A percentile compares a stretch with the other conserved stretches of the same genome.
phyloP scores from a whole-genome alignment of 2,329 filamentous ascomycete species.

The Diaporthe sp. region DNA sequence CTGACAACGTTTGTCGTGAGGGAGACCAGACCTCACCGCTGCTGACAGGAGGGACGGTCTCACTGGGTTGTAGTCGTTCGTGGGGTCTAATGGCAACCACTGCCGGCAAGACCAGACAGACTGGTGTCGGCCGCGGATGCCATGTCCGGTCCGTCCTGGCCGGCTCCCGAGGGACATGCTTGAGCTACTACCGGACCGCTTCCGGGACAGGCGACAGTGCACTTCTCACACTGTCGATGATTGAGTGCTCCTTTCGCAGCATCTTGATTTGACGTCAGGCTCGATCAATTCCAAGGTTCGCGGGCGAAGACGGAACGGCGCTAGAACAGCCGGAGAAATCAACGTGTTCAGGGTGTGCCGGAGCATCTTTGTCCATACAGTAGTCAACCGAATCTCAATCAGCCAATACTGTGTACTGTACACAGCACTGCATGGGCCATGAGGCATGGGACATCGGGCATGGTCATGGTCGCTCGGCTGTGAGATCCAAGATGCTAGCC shows the following conservation, averaged over 20 bases:
- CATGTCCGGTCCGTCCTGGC: conserved; percentile 4
- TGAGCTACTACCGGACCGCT: not conserved
- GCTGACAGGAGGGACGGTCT: not conserved
- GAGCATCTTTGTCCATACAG: conserved; percentile 15
- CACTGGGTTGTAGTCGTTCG: not conserved
- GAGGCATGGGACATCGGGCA: not conserved
- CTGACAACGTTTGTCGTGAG: not conserved
- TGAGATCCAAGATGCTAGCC: conserved; percentile 30
- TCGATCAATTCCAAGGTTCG: conserved; percentile 7
- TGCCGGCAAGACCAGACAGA: not conserved
- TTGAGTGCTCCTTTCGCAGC: not conserved
- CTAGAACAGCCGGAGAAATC: conserved; percentile 23
- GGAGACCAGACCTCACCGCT: not conserved
- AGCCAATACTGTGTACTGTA: not conserved
- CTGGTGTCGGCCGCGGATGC: not conserved
- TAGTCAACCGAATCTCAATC: not conserved
- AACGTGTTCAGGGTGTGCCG: not conserved
- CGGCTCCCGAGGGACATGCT: not conserved
- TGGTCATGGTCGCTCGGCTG: conserved; percentile 9
- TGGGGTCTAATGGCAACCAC: not conserved
- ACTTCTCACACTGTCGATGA: not conserved
- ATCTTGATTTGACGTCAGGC: conserved; percentile 6
- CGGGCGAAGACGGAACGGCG: conserved; percentile 11
- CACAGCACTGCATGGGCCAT: not conserved
- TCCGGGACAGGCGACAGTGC: not conserved